A percentile compares a stretch with the other conserved stretches of the same genome.
Evolutionary conservation across 495 filamentous ascomycete species (phyloP).

Genomic region (Penicillium diatomitis): DNA sequence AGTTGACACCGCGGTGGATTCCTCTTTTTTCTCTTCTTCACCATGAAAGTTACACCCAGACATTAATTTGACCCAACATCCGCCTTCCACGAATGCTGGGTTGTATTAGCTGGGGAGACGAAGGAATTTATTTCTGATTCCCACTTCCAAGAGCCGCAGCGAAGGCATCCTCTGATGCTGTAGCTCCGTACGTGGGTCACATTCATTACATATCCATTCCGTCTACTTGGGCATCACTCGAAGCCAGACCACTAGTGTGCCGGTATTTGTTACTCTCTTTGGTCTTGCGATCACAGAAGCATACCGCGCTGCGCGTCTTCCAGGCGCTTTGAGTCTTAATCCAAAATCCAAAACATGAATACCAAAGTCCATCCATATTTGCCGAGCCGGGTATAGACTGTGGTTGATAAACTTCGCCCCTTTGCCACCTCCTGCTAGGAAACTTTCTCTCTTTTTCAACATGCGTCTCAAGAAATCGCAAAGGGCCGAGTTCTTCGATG

Average conservation of each 20-base stretch:
- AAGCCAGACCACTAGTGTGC: too few relatives aligned
- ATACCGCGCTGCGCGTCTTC: too few relatives aligned
- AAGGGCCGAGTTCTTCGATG: slow-evolving; percentile 9
- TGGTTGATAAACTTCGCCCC: slow-evolving; percentile 9
- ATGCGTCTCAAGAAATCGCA: slow-evolving; percentile 17
- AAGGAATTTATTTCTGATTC: slow-evolving; percentile 34
- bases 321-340: too few relatives aligned
- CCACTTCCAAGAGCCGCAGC: slow-evolving; percentile 56
- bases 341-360: slow-evolving; percentile 6
- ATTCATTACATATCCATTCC: slow-evolving; percentile 5
- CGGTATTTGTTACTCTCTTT: too few relatives aligned
- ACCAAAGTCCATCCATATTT: slow-evolving; percentile 6
- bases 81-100: slow-evolving; percentile 40
- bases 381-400: slow-evolving; percentile 4
- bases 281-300: too few relatives aligned
- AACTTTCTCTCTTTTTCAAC: slow-evolving; percentile 1
- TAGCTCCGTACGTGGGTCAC: slow-evolving; percentile 41
- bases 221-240: too few relatives aligned
- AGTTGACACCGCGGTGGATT: slow-evolving; percentile 4
- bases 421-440: background rate
- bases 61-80: slow-evolving; percentile 56
- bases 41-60: slow-evolving; percentile 57
- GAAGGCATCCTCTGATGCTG: slow-evolving; percentile 41
- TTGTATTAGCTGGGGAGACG: slow-evolving; percentile 67
- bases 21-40: slow-evolving; percentile 25